Conservation (phyloP, 2,329 filamentous ascomycete species). For the Monosporascus cannonballus region DNA sequence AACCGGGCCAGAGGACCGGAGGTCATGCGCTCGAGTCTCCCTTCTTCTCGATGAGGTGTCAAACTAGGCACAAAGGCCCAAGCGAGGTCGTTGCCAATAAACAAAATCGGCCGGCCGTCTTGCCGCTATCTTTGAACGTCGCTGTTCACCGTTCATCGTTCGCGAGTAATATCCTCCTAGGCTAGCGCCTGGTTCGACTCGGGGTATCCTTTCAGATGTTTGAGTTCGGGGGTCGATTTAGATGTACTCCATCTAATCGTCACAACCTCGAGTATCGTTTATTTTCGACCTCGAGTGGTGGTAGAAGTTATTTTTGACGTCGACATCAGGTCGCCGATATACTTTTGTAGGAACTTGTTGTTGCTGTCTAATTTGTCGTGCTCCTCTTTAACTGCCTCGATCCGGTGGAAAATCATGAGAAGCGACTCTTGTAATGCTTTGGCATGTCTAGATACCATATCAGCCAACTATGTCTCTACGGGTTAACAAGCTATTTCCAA, state of each 20-base stretch:
- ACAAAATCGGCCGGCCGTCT: neutral
- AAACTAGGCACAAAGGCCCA: neutral
- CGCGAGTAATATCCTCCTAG: neutral
- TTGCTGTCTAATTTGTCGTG: constrained; percentile 95
- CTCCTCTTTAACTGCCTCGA: constrained; percentile 89
- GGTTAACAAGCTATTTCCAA: too few relatives aligned
- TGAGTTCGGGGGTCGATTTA: neutral
- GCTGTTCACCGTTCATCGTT: neutral
- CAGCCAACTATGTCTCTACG: constrained; percentile 1
- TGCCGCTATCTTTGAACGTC: neutral
- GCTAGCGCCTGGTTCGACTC: neutral
- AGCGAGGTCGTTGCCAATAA: neutral
- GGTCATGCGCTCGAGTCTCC: constrained; percentile 1
- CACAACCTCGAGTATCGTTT: constrained; percentile 12
- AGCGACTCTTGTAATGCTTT: constrained; percentile 84
- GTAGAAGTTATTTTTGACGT: constrained; percentile 67
- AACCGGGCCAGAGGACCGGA: constrained; percentile 6
- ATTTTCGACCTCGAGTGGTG: constrained; percentile 48
- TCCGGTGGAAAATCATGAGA: constrained; percentile 82
- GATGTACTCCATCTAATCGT: neutral
- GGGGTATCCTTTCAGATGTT: neutral
- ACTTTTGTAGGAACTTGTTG: constrained; percentile 96
- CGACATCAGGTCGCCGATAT: constrained; percentile 93
- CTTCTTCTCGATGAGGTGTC: neutral
- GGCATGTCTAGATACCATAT: constrained; percentile 60